Base-by-base conservation (phyloP, 108 stramenopile genomes). In the Skeletonema costatum region DNA sequence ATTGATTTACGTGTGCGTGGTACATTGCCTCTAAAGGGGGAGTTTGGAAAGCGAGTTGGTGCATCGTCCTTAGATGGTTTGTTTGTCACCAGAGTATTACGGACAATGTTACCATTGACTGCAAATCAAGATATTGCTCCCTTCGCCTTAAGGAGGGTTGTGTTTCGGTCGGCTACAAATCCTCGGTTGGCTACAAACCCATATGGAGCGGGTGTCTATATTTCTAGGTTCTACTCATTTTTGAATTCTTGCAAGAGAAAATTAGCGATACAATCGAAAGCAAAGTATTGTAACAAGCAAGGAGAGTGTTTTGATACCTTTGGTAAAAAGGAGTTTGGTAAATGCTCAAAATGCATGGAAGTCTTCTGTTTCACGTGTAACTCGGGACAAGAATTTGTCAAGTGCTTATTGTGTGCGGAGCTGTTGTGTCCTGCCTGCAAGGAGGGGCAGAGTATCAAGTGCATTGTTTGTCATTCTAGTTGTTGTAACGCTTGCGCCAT, bases 1-100 rank as follows among this genome's bases (percentile, higher is more conserved):
- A 72, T 75, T 38, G 74, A 75, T 71, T 58, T 75, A 4, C 58
- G 74, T 11, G 70, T 75, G 25, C 14, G 11, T 30, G 71, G 71
- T 9, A 39, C 71, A 13, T 35, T 73, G 1, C 71, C 71, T 0
- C 71, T 63, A 8, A 10, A 31, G 71, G 71, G 71, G 1, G 38
- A 63, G 2, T 13, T 5, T 31, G 71, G 61, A 6, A 32, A 63
- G 10, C 38, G 36, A 11, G 14, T n/a, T 19, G 71, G 71, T 16
- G 33, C 11, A 5, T 73, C 71, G 35, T 56, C 58, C 5, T 32
- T 75, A 0, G n/a, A n/a, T n/a, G 12, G 11, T 51, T n/a, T 62
- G 19, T 12, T 32, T 63, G 71, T 25, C 32, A 63, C 60, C 33
- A 42, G 14, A 11, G 9, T 31, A 14, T 12, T 59, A 21, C 13